Evolutionary conservation across 345 rosid genomes (phyloP).

Genomic region (Hibiscus mutabilis): DNA sequence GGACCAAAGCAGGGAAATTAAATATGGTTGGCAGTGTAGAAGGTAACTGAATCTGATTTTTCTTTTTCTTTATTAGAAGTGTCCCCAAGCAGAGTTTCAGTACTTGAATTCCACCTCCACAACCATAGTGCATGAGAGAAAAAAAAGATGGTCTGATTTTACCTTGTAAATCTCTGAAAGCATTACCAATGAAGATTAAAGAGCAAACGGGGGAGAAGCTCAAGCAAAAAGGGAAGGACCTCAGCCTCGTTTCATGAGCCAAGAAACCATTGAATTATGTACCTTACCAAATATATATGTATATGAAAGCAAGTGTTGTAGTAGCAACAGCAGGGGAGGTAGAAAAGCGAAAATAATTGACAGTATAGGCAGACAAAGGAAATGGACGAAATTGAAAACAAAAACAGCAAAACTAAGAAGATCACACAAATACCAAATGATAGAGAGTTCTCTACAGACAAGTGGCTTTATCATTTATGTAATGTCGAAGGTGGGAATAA

Average conservation of each 20-base stretch:
- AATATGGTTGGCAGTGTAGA: conserved; percentile 17
- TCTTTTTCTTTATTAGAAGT: conserved; percentile 11
- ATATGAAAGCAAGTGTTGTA: neutral
- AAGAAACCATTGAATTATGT: neutral
- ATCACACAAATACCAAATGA: conserved; percentile 13
- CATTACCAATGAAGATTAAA: conserved; percentile 12
- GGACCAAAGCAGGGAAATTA: conserved; percentile 13
- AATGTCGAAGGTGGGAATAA: neutral
- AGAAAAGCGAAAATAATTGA: conserved; percentile 1
- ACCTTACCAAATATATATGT: neutral
- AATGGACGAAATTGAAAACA: conserved; percentile 4
- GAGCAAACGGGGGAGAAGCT: conserved; percentile 19
- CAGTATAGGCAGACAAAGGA: conserved; percentile 8
- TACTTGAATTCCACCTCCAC: conserved; percentile 26
- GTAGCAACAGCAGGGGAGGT: conserved; percentile 2
- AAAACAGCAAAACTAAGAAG: conserved; percentile 12
- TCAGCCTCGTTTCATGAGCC: conserved; percentile 36
- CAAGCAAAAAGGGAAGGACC: conserved; percentile 29
- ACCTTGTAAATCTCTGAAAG: conserved; percentile 2
- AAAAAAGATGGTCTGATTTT: conserved; percentile 8
- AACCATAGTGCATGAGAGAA: neutral
- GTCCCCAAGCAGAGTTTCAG: conserved; percentile 14
- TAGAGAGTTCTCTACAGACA: conserved; percentile 15
- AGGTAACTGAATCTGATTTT: conserved; percentile 17
- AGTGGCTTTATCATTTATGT: conserved; percentile 2